Evolutionary conservation across 345 rosid genomes (phyloP), one percentile per base, ranked within the genome.

Genomic region (Acer campestre): DNA sequence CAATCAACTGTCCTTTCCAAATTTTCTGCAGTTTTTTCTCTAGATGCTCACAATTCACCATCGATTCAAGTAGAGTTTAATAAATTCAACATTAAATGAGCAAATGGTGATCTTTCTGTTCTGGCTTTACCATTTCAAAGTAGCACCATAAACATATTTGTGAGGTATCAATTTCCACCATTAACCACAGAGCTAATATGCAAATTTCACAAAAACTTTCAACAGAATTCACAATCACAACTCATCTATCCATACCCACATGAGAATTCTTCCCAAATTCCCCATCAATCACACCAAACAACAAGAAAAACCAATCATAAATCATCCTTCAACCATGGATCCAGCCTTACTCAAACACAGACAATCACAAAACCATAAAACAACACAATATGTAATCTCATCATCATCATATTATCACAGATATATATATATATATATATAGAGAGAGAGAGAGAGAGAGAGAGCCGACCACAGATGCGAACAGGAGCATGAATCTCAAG

Each of bases 401-500:
- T 38, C 46, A 61, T 51, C 12, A 46, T 46, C 10, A 9, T 46
- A 46, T 46, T 10, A 46, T 9, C 49, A 46, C 13, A 46, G 13
- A 0, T 40, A 42, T 42, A 42, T 42, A 42, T 42, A 42, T 42
- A 42, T 42, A 42, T 42, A 42, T 42, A 42, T 9, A 46, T 1
- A 71, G 25, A 53, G 55, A 67, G 58, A 71, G 35, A 23, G 31
- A 27, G 67, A 77, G 70, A 67, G 70, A 74, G 65, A 67, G 80
- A 83, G 75, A 80, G 82, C 90, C 69, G 59, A 96, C 98, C 99
- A 73, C 98, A 94, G 78, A 96, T 84, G 71, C 95, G 93, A 79
- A 96, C 77, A 7, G 99, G 99, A 78, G 98, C 97, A 79, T 80
- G 89, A 46, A 94, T 72, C 84, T 89, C 88, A 86, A 94, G 89